Base-by-base conservation (phyloP, 352 stramenopile genomes). In the Phytophthora quininea region DNA sequence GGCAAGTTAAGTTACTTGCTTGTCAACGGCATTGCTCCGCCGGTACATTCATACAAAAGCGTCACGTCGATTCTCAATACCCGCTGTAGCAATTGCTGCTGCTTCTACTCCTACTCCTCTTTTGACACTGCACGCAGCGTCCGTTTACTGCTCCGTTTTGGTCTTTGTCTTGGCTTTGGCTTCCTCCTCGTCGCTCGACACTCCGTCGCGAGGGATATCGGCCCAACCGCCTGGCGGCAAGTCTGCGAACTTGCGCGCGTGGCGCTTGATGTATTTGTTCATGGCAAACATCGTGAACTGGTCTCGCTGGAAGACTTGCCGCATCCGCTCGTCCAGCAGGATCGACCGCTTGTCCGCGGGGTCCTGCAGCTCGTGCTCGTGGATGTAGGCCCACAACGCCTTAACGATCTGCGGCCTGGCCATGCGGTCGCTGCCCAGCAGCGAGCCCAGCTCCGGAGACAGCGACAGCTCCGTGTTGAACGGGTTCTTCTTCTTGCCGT, bases 371-470 rank as follows among this genome's bases (percentile, higher is more conserved):
- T 97, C 74, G 62, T 99, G 84, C 46, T 96, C 90, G 53, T 94
- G 90, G 58, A 99, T 98, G 71, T 99, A 99, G 56, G 96, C 88
- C 97, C 97, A 99, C 15, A 99, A 67, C 35, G 82, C 73, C 67
- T 98, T 98, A 31, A 98, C 93, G 49, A 99, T 93, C 64, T 98
- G 84, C 10, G 94, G 93, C 4, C 96, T 83, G 35, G 93, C 85
- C 73, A 97, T 91, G 45, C 86, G 67, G 43, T 96, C 88, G 11
- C 77, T 86, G 33, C 92, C 85, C 11, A 97, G 71, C 0, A 99
- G 81, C 38, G 67, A 72, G 29, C 71, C 82, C 32, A 97, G 75
- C 58, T 93, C 88, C 0, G 89, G 89, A 9, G 85, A 95, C 53
- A 97, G 38, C 31, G 83, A 68, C 33, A 95, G 73, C 66, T 95